Percentiles rank a stretch among this genome's conserved stretches.
Evolutionary conservation across 176 grass and related monocot genomes (phyloP).

Genomic region (Chrysopogon serrulatus): DNA sequence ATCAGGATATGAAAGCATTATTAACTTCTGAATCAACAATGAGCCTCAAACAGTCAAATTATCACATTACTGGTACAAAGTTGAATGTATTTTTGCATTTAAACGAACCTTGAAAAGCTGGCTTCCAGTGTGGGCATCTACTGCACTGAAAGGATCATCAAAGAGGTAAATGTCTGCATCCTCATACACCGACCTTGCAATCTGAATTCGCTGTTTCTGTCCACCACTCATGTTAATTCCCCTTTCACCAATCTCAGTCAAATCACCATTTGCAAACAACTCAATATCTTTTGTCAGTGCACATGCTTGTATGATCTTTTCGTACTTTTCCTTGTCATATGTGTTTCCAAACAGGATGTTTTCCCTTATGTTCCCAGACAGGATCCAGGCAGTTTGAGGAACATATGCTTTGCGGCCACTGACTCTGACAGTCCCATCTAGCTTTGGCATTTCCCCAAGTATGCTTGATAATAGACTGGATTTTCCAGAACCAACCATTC

Average conservation of each 20-base stretch:
- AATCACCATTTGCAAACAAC: constrained; percentile 85
- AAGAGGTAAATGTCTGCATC: constrained; percentile 92
- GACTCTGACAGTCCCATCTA: constrained; percentile 62
- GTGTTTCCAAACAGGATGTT: constrained; percentile 94
- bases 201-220: constrained; percentile 96
- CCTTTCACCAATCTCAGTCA: constrained; percentile 99
- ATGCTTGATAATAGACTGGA: constrained; percentile 93
- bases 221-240: constrained; percentile 99
- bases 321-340: constrained; percentile 66
- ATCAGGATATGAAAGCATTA: not conserved
- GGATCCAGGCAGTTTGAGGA: constrained; percentile 94
- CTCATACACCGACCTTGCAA: constrained; percentile 83
- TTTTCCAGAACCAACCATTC: constrained; percentile 91
- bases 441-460: constrained; percentile 90
- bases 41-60: not conserved
- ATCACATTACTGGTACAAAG: not conserved
- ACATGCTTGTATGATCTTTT: constrained; percentile 80
- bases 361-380: constrained; percentile 92
- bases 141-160: constrained; percentile 97
- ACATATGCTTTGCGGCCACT: constrained; percentile 93
- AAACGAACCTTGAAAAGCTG: constrained; percentile 85
- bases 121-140: constrained; percentile 91
- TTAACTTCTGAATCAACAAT: not conserved
- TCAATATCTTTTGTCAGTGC: constrained; percentile 81
- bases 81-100: not conserved